Percentiles rank a stretch among this genome's conserved stretches.
phyloP scores from a whole-genome alignment of 2,329 filamentous ascomycete genomes.

The Fusarium transvaalense region DNA sequence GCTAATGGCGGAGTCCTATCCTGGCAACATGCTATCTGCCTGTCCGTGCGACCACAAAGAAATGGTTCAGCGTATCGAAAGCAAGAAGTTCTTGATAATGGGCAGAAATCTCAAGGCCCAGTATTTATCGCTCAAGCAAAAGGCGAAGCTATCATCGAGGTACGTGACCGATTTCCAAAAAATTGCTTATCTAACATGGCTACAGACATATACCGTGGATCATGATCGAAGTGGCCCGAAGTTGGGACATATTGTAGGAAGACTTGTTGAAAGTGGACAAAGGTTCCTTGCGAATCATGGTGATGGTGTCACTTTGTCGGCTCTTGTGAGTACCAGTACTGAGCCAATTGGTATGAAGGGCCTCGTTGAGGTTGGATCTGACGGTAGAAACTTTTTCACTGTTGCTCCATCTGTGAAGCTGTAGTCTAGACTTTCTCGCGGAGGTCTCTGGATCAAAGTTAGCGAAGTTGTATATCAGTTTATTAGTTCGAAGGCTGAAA shows the following conservation, averaged over 20 bases:
- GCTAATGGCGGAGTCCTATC: conserved; percentile 76
- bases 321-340: conserved; percentile 13
- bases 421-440: background rate
- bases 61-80: conserved; percentile 24
- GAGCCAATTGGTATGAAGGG: conserved; percentile 42
- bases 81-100: conserved; percentile 9
- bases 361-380: background rate
- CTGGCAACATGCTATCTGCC: conserved; percentile 72
- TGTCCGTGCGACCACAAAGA: conserved; percentile 61
- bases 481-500: no score
- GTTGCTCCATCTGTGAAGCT: conserved; percentile 1
- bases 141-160: conserved; percentile 47
- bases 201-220: conserved; percentile 51
- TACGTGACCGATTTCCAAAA: background rate
- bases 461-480: fast-evolving
- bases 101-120: conserved; percentile 16
- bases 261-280: conserved; percentile 32
- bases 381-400: conserved; percentile 3
- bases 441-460: fast-evolving
- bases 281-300: conserved; percentile 50
- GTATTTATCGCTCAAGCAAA: conserved; percentile 32
- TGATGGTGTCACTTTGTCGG: conserved; percentile 32
- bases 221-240: conserved; percentile 42
- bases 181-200: background rate
- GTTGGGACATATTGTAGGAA: conserved; percentile 43